Base-by-base conservation (phyloP, 1,284 basidiomycete genomes). In the Cutaneotrichosporon cavernicola region DNA sequence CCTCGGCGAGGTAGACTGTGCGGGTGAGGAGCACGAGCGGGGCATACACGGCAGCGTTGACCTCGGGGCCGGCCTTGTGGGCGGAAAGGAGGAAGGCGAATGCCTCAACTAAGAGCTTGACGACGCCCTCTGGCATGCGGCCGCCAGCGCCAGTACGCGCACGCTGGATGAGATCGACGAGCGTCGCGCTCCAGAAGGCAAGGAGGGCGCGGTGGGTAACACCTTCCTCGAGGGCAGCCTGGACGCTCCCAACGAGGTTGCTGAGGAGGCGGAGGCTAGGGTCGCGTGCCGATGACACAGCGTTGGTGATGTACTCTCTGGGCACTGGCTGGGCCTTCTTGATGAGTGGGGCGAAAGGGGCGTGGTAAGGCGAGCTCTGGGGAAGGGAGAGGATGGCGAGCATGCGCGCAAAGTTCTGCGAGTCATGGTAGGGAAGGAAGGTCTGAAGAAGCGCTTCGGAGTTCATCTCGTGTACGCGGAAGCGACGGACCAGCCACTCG, bases 371-470 rank as follows among this genome's bases (percentile, higher is more conserved):
- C 49, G 73, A 78, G 16, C 73, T 67, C 14, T 71, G 72, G n/a
- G 78, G 84, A 60, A 97, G 84, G 69, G 90, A 87, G 64, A 93
- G 82, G 72, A 97, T 94, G 5, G 90, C 88, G 49, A 97, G 84
- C 85, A 98, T 91, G 76, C 96, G 95, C 9, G 90, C 86, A 78
- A 99, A 99, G 76, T 98, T 94, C 0, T 90, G 89, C 2, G 96
- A 92, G 70, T 94, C 91, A 74, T 98, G 93, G 76, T 96, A 98
- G 0, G 97, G 97, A 32, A 98, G 81, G 80, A 98, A 98, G 21
- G 92, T 83, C 14, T 88, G 82, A 7, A 99, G 84, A 22, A 95
- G 73, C n/a, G 86, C 84, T 56, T 89, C 84, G 49, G 94, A 85
- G 73, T 97, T 97, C 83, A 97, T 94, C 76, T 98, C 94, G 77